Evolutionary conservation across 768 basidiomycete species (phyloP).

Genomic region (Tylopilus plumbeoviolaceoides): DNA sequence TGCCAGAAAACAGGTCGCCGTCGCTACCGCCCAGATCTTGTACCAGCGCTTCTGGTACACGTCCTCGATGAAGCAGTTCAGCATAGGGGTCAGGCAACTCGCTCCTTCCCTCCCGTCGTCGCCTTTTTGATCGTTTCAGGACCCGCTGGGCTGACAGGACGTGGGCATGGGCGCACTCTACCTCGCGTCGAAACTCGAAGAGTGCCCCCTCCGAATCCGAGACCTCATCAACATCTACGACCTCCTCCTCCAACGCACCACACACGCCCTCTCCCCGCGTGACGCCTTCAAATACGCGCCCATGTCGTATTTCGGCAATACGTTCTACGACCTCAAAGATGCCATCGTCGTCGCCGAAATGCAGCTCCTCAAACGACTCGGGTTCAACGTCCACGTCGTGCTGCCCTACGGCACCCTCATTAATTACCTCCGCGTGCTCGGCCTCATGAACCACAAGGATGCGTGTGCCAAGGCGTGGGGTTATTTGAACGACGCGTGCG

Average conservation of each 20-base stretch:
- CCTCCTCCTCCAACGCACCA: conserved; percentile 72
- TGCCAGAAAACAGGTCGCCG: conserved; percentile 88
- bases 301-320: conserved; percentile 85
- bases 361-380: conserved; percentile 94
- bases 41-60: conserved; percentile 98
- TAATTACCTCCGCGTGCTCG: conserved; percentile 89
- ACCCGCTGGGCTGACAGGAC: conserved; percentile 48
- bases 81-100: conserved; percentile 67
- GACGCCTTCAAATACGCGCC: conserved; percentile 63
- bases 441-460: conserved; percentile 67
- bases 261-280: conserved; percentile 41
- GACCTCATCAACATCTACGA: conserved; percentile 95
- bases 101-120: conserved; percentile 12
- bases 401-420: conserved; percentile 92
- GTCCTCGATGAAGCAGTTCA: conserved; percentile 90
- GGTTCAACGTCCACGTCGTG: conserved; percentile 91
- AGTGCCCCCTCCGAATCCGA: conserved; percentile 86
- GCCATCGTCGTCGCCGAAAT: conserved; percentile 92
- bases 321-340: conserved; percentile 94
- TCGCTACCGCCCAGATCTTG: conserved; percentile 93
- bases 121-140: conserved; percentile 6
- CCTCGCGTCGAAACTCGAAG: conserved; percentile 87
- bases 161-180: conserved; percentile 86
- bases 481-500: conserved; percentile 93
- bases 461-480: conserved; percentile 87